Evolutionary conservation across 768 basidiomycete species (phyloP).

Genomic region (Calocera viscosa): DNA sequence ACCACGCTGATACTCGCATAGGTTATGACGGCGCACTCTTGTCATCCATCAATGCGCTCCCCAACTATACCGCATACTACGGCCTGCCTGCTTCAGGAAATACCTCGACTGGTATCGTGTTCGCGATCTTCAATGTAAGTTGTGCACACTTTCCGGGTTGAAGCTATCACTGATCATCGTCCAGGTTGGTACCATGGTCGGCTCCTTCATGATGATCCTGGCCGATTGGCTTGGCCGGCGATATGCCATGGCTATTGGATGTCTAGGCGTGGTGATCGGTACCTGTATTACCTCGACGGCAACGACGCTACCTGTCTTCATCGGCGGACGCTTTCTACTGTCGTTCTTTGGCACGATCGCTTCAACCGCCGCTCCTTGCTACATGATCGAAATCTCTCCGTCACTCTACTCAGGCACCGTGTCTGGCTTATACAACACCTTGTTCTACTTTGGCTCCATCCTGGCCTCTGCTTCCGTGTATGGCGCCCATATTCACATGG

Average conservation of each 20-base stretch:
- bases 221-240: neutral
- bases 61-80: neutral
- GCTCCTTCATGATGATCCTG: constrained; percentile 14
- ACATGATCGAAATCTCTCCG: neutral
- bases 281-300: neutral
- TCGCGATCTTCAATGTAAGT: neutral
- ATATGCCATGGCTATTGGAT: neutral
- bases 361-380: neutral
- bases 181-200: constrained; percentile 18
- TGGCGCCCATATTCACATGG: neutral
- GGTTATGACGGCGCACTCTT: neutral
- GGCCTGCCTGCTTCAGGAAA: neutral
- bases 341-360: neutral
- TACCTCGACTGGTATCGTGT: neutral
- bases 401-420: neutral
- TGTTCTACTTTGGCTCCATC: neutral
- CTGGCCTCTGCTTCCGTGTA: neutral
- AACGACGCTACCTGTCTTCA: neutral
- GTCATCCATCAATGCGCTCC: neutral
- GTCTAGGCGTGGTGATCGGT: neutral
- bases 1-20: neutral
- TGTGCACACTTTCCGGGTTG: neutral
- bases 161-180: neutral
- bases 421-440: neutral
- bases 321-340: neutral